phyloP scores from a whole-genome alignment of 805 yeast species.

The Starmerella vaccinii region DNA sequence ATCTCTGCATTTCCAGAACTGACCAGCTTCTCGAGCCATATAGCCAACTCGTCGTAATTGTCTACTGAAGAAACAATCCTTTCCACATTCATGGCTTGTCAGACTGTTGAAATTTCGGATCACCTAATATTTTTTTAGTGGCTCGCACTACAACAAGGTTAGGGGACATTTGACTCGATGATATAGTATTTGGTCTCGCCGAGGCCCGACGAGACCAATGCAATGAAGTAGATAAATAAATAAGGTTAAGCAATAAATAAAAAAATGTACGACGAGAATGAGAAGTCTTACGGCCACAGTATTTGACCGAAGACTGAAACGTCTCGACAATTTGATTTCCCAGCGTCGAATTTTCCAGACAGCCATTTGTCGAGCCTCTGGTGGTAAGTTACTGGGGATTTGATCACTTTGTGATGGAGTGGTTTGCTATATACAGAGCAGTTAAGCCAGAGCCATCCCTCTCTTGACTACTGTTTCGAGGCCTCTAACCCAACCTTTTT shows the following conservation, averaged over 20 bases:
- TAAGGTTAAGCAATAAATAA: neutral
- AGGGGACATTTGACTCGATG: no score
- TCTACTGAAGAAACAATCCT: conserved; percentile 20
- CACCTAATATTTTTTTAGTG: neutral
- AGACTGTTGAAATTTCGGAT: neutral
- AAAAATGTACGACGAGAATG: conserved; percentile 10
- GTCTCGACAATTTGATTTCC: conserved; percentile 15
- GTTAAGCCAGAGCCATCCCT: conserved; percentile 25
- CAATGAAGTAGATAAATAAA: neutral
- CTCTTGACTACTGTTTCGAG: conserved; percentile 58
- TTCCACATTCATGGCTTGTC: conserved; percentile 15
- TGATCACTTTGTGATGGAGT: neutral
- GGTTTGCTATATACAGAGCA: neutral
- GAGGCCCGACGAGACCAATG: no score
- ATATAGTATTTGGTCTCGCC: no score
- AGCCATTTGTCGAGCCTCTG: conserved; percentile 16
- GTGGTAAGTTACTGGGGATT: conserved; percentile 14
- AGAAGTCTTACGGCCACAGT: conserved; percentile 8
- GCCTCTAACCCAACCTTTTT: conserved; percentile 75
- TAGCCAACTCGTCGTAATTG: conserved; percentile 46
- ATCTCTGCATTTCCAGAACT: conserved; percentile 23
- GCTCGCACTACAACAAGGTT: no score
- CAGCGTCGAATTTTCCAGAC: conserved; percentile 16
- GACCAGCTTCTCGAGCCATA: conserved; percentile 36
- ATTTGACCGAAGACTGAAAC: conserved; percentile 14